Percentiles rank a stretch among this genome's conserved stretches.
Conservation (phyloP, 2,329 filamentous ascomycete genomes). For the Massarina eburnea region DNA sequence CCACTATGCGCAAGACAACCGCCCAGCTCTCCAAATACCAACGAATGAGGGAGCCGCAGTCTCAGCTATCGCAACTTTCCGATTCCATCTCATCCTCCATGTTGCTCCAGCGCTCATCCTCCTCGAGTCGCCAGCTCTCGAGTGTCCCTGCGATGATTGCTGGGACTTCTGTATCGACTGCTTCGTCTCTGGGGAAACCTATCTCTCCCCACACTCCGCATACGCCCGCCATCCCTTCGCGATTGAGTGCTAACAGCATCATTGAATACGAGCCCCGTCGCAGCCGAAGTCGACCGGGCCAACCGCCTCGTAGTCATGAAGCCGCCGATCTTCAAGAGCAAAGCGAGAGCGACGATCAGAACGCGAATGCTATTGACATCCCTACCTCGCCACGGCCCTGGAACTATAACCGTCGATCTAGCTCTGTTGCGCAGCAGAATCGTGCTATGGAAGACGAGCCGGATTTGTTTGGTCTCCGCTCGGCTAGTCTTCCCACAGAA, state of each 20-base stretch:
- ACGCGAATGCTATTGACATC: slow-evolving; percentile 71
- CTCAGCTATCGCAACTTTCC: slow-evolving; percentile 64
- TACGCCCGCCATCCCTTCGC: slow-evolving; percentile 88
- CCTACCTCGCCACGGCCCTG: slow-evolving; percentile 66
- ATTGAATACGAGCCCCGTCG: slow-evolving; percentile 61
- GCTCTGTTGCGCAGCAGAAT: slow-evolving; percentile 68
- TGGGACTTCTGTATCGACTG: slow-evolving; percentile 75
- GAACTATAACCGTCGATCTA: slow-evolving; percentile 60
- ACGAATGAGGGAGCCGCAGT: slow-evolving; percentile 85
- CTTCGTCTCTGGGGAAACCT: slow-evolving; percentile 85
- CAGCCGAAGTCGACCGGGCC: slow-evolving; percentile 34
- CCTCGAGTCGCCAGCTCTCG: slow-evolving; percentile 71
- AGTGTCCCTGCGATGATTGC: slow-evolving; percentile 63
- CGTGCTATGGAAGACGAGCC: slow-evolving; percentile 66
- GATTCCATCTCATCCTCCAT: slow-evolving; percentile 93
- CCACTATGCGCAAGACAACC: slow-evolving; percentile 72
- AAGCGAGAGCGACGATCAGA: slow-evolving; percentile 43
- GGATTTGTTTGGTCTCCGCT: slow-evolving; percentile 64
- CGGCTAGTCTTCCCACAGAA: slow-evolving; percentile 67
- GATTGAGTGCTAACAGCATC: slow-evolving; percentile 89
- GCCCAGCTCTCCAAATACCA: slow-evolving; percentile 85
- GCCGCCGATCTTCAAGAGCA: slow-evolving; percentile 27
- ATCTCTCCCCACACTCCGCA: slow-evolving; percentile 89
- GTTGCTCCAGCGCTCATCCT: slow-evolving; percentile 79
- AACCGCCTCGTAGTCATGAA: slow-evolving; percentile 35